These are phyloP conservation scores for Rhododendron henanense DNA, from an alignment of 148 eudicot species.

Conservation along the genomic window DNA sequence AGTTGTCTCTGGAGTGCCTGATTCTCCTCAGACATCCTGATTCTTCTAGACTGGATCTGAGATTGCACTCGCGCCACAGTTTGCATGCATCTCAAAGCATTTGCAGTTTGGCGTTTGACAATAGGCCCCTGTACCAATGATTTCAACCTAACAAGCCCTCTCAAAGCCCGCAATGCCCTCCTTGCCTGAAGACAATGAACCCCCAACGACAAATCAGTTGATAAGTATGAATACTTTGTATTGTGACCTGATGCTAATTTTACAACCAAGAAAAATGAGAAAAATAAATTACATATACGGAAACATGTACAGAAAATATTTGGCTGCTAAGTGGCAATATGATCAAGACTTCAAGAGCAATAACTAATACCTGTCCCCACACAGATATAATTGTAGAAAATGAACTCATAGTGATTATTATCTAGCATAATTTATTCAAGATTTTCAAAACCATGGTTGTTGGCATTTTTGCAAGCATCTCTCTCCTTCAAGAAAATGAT, in stretches of 20 bases:
- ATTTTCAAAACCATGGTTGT: neutral
- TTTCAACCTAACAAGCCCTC: conserved; percentile 73
- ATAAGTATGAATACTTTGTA: neutral
- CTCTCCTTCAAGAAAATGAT: conserved; percentile 2
- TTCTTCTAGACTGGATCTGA: conserved; percentile 69
- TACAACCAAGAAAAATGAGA: neutral
- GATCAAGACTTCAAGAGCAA: neutral
- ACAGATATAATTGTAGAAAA: neutral
- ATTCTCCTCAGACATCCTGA: conserved; percentile 79
- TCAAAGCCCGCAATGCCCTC: conserved; percentile 66
- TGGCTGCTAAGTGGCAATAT: neutral
- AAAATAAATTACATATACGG: too few species aligned
- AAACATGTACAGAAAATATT: neutral
- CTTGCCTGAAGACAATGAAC: conserved; percentile 50
- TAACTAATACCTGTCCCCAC: neutral
- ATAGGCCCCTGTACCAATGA: conserved; percentile 53
- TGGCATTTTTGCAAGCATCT: neutral
- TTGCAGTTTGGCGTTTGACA: conserved; percentile 66
- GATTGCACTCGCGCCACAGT: conserved; percentile 66
- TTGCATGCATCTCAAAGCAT: conserved; percentile 78
- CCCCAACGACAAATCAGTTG: neutral
- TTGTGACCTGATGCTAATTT: neutral
- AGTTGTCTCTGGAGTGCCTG: conserved; percentile 67
- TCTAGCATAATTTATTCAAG: neutral
- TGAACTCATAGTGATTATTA: neutral